phyloP scores from a whole-genome alignment of 179 eudicot species.

The Pouteria campechiana region DNA sequence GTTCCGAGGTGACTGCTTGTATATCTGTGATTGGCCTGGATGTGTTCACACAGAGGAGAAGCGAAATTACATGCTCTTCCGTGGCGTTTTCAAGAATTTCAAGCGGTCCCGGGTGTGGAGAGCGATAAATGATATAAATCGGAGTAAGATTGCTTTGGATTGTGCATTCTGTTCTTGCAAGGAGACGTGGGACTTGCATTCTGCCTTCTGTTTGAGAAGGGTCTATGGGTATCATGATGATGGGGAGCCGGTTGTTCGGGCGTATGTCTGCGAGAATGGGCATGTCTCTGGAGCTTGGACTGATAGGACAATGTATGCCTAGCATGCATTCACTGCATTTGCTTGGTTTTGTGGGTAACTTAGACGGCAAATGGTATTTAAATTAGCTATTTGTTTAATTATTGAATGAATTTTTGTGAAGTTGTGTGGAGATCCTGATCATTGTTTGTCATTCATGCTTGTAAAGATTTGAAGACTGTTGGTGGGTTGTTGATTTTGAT shows the following conservation, averaged over 20 bases:
- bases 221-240: slow-evolving; percentile 85
- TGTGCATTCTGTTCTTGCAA: slow-evolving; percentile 72
- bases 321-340: not conserved
- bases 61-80: slow-evolving; percentile 74
- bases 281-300: slow-evolving; percentile 99
- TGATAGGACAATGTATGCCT: slow-evolving; percentile 65
- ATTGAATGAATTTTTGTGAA: too few species aligned
- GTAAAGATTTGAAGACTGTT: too few species aligned
- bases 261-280: slow-evolving; percentile 90
- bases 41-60: slow-evolving; percentile 73
- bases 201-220: slow-evolving; percentile 84
- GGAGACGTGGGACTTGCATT: slow-evolving; percentile 79
- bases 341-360: too few species aligned
- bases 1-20: slow-evolving; percentile 67
- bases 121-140: slow-evolving; percentile 71
- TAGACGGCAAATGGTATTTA: too few species aligned
- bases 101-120: slow-evolving; percentile 79
- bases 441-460: too few species aligned
- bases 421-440: too few species aligned
- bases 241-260: slow-evolving; percentile 90
- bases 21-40: slow-evolving; percentile 97
- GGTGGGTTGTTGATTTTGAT: too few species aligned
- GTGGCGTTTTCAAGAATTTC: slow-evolving; percentile 83
- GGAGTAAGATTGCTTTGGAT: slow-evolving; percentile 37
- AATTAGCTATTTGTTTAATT: too few species aligned